These are phyloP conservation scores for Lasiodiplodia theobromae DNA, from an alignment of 2,329 filamentous ascomycete species.

Conservation along the genomic window DNA sequence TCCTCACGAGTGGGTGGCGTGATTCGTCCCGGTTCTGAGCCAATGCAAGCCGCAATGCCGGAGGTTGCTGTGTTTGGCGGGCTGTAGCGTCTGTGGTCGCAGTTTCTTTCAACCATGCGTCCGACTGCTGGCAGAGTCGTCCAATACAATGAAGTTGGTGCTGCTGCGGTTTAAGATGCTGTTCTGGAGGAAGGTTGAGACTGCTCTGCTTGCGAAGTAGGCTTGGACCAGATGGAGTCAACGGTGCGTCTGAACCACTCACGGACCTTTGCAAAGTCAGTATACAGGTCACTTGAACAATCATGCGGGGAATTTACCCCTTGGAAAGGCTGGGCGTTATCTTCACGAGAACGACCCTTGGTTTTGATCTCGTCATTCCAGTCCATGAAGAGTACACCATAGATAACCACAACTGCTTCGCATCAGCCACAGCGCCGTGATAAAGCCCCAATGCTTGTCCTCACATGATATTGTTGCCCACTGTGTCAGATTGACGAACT, in stretches of 20 bases:
- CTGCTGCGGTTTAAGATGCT: background rate
- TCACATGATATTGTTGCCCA: constrained; percentile 65
- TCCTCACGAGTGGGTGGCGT: background rate
- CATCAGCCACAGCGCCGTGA: constrained; percentile 37
- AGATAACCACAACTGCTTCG: constrained; percentile 59
- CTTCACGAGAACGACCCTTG: constrained; percentile 3
- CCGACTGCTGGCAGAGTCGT: background rate
- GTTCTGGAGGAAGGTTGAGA: background rate
- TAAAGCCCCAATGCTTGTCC: constrained; percentile 38
- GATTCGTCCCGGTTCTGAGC: background rate
- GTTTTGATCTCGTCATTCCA: constrained; percentile 40
- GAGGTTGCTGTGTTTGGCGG: background rate
- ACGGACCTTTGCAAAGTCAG: constrained; percentile 34
- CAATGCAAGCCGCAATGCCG: background rate
- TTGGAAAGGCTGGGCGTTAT: constrained; percentile 30
- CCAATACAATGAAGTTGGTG: background rate
- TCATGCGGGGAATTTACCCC: constrained; percentile 25
- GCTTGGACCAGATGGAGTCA: constrained; percentile 35
- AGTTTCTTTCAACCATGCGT: background rate
- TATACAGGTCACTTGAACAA: background rate
- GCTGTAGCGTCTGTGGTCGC: background rate
- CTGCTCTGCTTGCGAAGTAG: constrained; percentile 2
- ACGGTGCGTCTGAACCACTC: constrained; percentile 36
- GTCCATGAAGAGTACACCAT: constrained; percentile 69
- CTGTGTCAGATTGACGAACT: constrained; percentile 70